Evolutionary conservation across 2,329 filamentous ascomycete species (phyloP), one percentile per base, ranked within the genome.

Genomic region (Akanthomyces muscarius): DNA sequence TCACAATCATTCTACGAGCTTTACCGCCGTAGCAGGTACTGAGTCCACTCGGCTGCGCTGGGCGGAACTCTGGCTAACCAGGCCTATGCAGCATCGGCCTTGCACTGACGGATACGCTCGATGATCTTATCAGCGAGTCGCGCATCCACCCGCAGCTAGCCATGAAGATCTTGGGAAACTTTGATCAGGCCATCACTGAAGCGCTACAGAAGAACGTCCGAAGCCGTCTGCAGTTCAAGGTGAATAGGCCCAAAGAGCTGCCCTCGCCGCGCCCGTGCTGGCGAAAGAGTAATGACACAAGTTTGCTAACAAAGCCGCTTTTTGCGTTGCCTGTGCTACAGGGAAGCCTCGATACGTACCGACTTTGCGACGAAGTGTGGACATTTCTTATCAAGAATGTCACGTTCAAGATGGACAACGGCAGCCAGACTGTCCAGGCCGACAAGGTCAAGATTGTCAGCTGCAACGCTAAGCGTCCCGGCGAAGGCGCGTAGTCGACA

Each of bases 351-450:
- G 93, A 98, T 75, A 98, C 95, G 18, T 99, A 99, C 81, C 90
- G 95, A 69, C 99, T 99, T 84, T 99, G 95, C 81, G 95, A 99
- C 78, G 95, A 99, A 80, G 95, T 99, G 64, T 99, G 95, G 95
- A 99, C 95, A 1, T 99, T 99, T 76, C 85, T 99, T 64, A 96
- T 99, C 78, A 97, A 97, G 78, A 95, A 98, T 69, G 93, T 98
- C 62, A 92, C 89, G n/a, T 98, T 99, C 81, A 99, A 99, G 80
- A 89, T 98, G 80, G 94, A 98, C 70, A 91, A 89, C 59, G 83
- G 83, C 68, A 86, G 85, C 63, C 85, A 87, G 65, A 85, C 86
- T 0, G 87, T 98, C 16, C 80, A 85, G 44, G 92, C 93, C 23
- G 94, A 97, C 73, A 94, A 92, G 75, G 91, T 99, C 77, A 98